Evolutionary conservation across 345 rosid species (phyloP).

Genomic region (Erucastrum elatum): DNA sequence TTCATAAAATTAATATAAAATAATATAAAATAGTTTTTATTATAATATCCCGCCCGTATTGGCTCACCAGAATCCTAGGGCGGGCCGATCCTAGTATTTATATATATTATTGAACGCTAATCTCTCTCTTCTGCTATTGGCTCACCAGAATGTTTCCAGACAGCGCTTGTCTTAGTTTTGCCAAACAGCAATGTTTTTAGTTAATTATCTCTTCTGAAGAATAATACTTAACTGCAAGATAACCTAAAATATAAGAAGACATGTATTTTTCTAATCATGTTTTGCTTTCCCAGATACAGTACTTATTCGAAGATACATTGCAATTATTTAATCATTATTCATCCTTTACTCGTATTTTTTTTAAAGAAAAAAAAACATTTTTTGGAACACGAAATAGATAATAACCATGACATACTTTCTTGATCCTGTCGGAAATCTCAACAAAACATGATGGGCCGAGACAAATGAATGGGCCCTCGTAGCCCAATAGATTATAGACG

Average conservation of each 20-base stretch:
- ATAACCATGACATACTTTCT: not conserved
- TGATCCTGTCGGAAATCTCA: not conserved
- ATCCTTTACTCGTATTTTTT: not conserved
- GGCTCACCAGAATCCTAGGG: too few relatives aligned
- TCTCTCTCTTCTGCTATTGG: conserved; percentile 24
- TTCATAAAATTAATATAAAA: too few relatives aligned
- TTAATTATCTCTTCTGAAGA: conserved; percentile 13
- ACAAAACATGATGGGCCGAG: not conserved
- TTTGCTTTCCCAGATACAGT: conserved; percentile 4
- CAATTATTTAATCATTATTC: not conserved
- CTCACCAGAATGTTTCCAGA: conserved; percentile 18
- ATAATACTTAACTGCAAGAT: conserved; percentile 16
- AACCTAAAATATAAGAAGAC: conserved; percentile 14
- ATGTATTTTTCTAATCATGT: conserved; percentile 10
- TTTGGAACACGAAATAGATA: not conserved
- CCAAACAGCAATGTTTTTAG: conserved; percentile 19
- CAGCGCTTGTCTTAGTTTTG: conserved; percentile 22
- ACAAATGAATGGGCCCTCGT: not conserved
- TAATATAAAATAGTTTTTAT: too few relatives aligned
- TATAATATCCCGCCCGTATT: too few relatives aligned
- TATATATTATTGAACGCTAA: not conserved
- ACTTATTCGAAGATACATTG: not conserved
- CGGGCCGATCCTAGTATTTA: too few relatives aligned
- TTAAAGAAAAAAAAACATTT: not conserved
- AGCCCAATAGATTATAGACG: not conserved